These are phyloP conservation scores for Nakataea oryzae DNA, from an alignment of 2,329 filamentous ascomycete genomes.

Conservation along the genomic window DNA sequence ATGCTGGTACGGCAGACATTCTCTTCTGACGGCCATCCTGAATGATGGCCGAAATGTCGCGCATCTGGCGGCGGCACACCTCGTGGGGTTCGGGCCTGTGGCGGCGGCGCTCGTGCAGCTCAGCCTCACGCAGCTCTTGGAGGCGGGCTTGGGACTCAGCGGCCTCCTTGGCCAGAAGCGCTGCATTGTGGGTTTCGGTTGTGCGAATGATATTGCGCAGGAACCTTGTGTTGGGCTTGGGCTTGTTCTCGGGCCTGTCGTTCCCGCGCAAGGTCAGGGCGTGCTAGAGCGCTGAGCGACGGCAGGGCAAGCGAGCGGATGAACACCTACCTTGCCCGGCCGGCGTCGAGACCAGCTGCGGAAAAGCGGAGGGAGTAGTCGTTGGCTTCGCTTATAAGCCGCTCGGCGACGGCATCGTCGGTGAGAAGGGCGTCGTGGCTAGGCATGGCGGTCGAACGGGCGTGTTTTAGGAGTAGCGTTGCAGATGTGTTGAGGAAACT, in stretches of 20 bases:
- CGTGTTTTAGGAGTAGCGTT: too few relatives aligned
- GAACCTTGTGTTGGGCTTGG: constrained; percentile 88
- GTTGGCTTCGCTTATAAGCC: constrained; percentile 1
- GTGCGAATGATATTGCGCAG: constrained; percentile 80
- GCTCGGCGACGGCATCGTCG: constrained; percentile 2
- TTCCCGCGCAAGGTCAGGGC: constrained; percentile 12
- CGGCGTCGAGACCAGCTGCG: not conserved
- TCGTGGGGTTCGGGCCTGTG: constrained; percentile 35
- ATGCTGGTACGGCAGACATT: not conserved
- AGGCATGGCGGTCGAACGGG: not conserved
- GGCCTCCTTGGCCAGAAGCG: constrained; percentile 72
- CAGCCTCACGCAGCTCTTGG: constrained; percentile 42
- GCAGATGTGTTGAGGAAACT: too few relatives aligned
- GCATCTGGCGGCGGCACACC: constrained; percentile 46
- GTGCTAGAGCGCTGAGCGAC: not conserved
- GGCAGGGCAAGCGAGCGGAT: too few relatives aligned
- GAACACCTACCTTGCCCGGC: not conserved
- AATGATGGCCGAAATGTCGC: constrained; percentile 49
- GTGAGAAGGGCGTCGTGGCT: not conserved
- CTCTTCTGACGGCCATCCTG: constrained; percentile 21
- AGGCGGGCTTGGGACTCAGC: constrained; percentile 67
- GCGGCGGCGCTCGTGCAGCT: constrained; percentile 31
- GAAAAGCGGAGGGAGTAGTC: not conserved
- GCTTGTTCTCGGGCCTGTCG: constrained; percentile 53
- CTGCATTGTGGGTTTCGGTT: constrained; percentile 81